Conservation (phyloP, 495 filamentous ascomycete genomes). For the Aspergillus campestris region DNA sequence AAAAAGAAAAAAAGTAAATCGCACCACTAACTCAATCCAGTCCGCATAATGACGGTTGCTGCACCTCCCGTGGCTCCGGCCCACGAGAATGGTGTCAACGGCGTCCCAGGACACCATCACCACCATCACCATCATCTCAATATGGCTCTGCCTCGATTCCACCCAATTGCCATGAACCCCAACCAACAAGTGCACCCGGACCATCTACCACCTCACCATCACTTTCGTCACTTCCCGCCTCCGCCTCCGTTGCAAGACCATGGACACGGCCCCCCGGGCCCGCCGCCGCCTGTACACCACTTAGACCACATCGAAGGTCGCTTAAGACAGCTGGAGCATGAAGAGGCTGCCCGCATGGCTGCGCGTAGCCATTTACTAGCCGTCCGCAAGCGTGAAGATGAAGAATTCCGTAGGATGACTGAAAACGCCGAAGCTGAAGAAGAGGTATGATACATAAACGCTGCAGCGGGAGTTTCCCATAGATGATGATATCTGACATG, state of each 20-base stretch:
- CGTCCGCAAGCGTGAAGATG: slow-evolving; percentile 40
- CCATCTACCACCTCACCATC: slow-evolving; percentile 29
- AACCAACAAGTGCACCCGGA: slow-evolving; percentile 29
- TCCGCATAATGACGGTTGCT: slow-evolving; percentile 30
- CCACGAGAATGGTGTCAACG: slow-evolving; percentile 30
- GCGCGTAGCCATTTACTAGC: slow-evolving; percentile 36
- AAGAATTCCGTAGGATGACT: slow-evolving; percentile 40
- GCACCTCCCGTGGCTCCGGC: slow-evolving; percentile 33
- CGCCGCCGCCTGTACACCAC: slow-evolving; percentile 20
- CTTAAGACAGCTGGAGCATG: slow-evolving; percentile 39
- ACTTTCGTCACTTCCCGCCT: slow-evolving; percentile 30
- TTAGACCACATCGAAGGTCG: slow-evolving; percentile 40
- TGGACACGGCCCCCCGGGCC: slow-evolving; percentile 23
- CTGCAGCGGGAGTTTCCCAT: not conserved
- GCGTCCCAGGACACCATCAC: slow-evolving; percentile 18
- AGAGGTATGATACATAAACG: slow-evolving; percentile 28
- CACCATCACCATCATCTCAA: slow-evolving; percentile 8
- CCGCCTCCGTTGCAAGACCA: slow-evolving; percentile 29
- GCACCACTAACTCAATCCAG: slow-evolving; percentile 4
- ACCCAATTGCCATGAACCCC: slow-evolving; percentile 42
- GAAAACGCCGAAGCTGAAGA: slow-evolving; percentile 40
- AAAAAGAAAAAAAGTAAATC: slow-evolving; percentile 1
- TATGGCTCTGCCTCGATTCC: slow-evolving; percentile 34
- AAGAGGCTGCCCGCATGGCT: slow-evolving; percentile 38
- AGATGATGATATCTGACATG: slow-evolving; percentile 3